Evolutionary conservation across 163 green algal species (phyloP).

Genomic region (Scenedesmus sp.): DNA sequence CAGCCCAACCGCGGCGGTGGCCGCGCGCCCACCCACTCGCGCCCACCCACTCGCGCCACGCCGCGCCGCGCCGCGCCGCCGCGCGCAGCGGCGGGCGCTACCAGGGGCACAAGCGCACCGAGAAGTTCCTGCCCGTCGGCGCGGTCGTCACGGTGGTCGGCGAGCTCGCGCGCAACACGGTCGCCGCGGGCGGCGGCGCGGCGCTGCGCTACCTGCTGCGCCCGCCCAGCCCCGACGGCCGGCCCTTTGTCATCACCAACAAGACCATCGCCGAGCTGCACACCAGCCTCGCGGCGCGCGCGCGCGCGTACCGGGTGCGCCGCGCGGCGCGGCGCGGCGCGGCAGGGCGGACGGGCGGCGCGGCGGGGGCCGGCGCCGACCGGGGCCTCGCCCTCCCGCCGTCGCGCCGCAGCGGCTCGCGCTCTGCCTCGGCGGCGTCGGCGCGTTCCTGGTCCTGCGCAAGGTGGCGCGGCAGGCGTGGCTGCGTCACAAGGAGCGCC

Average conservation of each 20-base stretch:
- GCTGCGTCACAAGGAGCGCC: constrained; percentile 10
- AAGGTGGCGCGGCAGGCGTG: constrained; percentile 37
- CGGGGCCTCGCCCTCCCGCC: constrained; percentile 30
- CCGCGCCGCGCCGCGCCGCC: background rate
- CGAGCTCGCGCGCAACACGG: constrained; percentile 56
- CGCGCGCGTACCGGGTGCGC: constrained; percentile 23
- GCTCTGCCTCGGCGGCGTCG: constrained; percentile 52
- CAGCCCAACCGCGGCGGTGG: no score
- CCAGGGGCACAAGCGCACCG: constrained; percentile 63
- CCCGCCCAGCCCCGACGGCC: constrained; percentile 33
- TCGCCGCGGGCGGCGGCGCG: constrained; percentile 16
- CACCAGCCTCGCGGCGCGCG: constrained; percentile 12
- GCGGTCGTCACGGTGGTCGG: constrained; percentile 74
- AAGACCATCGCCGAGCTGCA: constrained; percentile 45
- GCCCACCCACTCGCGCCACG: no score
- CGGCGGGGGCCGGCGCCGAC: no score
- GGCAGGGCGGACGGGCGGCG: no score
- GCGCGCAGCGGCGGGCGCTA: constrained; percentile 56
- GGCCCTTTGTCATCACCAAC: constrained; percentile 44
- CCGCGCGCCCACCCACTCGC: no score
- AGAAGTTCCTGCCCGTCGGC: constrained; percentile 70
- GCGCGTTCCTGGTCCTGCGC: constrained; percentile 48
- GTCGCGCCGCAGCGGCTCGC: constrained; percentile 47
- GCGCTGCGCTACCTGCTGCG: constrained; percentile 47
- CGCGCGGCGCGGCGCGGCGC: no score